Evolutionary conservation across 345 rosid genomes (phyloP), one percentile per base, ranked within the genome.

Genomic region (Camelina hispida): DNA sequence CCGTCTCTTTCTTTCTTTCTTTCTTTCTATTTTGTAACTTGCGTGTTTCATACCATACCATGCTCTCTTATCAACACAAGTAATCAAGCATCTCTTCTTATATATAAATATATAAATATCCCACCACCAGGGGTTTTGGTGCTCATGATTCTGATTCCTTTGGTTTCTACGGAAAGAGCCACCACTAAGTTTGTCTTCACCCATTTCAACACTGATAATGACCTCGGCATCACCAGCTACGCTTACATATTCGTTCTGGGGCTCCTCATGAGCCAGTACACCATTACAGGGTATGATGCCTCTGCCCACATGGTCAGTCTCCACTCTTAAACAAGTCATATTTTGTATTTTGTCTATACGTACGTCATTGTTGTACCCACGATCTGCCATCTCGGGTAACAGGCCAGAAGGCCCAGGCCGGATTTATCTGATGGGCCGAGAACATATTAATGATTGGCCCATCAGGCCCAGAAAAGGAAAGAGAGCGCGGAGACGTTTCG

Each of bases 211-310:
- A 83, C 97, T 18, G 97, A 90, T 34, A 91, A 95, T 48, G 92
- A 79, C 15, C 85, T 79, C 11, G 97, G 97, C 66, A 90, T 95
- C 54, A 60, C 69, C 63, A 87, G 77, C 69, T 87, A 85, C 72
- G 73, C 62, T 55, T 91, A 95, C 83, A 91, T 95, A 35, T 95
- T 95, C 67, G 89, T 89, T 63, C 79, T 91, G 25, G 99, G 99
- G 46, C 93, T 95, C 68, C 85, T 95, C 16, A 90, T 95, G 99
- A 91, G 93, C 78, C 97, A 95, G 79, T 91, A 95, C 63, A 95
- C 99, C 22, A 87, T 95, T 37, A 79, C 91, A 16, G 99, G 97
- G 15, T 91, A 91, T 58, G 97, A 95, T 82, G 97, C 97, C 1
- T 95, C 99, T 58, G 97, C 97, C 69, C 99, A 91, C 82, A 88